Conservation (phyloP, 257 asterid genomes). For the Rhazya stricta region DNA sequence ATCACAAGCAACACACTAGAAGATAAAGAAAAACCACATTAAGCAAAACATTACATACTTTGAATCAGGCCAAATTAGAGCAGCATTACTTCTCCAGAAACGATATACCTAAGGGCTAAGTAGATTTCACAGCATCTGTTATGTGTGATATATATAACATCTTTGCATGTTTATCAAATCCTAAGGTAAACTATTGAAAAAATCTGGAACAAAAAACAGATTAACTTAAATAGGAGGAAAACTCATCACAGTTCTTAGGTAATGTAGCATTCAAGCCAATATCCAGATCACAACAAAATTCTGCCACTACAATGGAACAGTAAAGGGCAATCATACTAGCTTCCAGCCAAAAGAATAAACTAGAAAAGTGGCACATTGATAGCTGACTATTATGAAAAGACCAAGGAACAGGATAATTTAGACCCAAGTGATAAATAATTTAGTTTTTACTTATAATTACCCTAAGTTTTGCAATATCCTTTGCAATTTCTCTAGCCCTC, state of each 20-base stretch:
- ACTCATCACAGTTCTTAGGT: not conserved
- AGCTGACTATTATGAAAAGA: not conserved
- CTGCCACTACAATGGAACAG: not conserved
- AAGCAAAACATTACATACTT: not conserved
- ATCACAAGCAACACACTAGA: constrained; percentile 1
- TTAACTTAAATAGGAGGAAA: not conserved
- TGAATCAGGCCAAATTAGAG: not conserved
- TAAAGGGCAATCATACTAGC: not conserved
- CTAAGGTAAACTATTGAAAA: not conserved
- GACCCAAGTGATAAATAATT: not conserved
- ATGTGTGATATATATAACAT: not conserved
- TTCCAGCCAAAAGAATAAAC: not conserved
- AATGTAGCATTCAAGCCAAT: no score
- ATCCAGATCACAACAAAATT: not conserved
- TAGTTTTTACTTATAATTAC: constrained; percentile 29
- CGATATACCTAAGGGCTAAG: no score
- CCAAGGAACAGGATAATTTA: not conserved
- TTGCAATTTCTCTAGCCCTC: constrained; percentile 84
- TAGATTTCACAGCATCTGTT: not conserved
- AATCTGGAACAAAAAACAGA: not conserved
- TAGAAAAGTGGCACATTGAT: not conserved
- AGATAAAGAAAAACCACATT: not conserved
- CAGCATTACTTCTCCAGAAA: not conserved
- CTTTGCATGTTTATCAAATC: not conserved
- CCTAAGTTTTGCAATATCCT: constrained; percentile 76